Evolutionary conservation across 73 alveolate species (phyloP).

Genomic region (Effrenium voratum): DNA sequence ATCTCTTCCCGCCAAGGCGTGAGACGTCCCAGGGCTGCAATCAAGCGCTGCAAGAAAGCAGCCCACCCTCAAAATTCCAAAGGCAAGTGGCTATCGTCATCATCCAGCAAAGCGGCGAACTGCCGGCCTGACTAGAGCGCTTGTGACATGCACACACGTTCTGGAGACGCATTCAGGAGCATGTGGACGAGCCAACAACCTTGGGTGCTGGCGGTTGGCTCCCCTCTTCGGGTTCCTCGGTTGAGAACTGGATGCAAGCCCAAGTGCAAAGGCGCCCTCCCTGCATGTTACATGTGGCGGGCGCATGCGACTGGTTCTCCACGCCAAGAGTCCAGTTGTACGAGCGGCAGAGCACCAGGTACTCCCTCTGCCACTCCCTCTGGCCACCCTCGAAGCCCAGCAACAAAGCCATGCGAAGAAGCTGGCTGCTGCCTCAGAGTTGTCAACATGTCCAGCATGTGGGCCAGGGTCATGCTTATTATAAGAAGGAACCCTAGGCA

Average conservation of each 20-base stretch:
- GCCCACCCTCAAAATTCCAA: not conserved
- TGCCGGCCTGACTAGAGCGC: conserved; percentile 70
- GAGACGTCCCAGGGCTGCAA: not conserved
- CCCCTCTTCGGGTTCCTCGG: too few relatives aligned
- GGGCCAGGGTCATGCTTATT: too few relatives aligned
- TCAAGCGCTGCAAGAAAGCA: not conserved
- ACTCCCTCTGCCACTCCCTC: conserved; percentile 51
- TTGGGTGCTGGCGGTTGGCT: too few relatives aligned
- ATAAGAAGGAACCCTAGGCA: too few relatives aligned
- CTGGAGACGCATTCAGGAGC: too few relatives aligned
- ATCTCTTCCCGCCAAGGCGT: not conserved
- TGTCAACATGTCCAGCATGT: not conserved
- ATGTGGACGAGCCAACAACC: too few relatives aligned
- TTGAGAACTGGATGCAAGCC: too few relatives aligned
- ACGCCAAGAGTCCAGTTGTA: conserved; percentile 59
- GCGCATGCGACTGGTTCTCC: too few relatives aligned
- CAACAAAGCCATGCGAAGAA: conserved; percentile 60
- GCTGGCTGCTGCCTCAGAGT: conserved; percentile 45
- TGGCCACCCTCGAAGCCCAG: conserved; percentile 76
- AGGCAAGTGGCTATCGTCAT: conserved; percentile 42
- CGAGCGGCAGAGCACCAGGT: conserved; percentile 62
- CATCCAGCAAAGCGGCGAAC: conserved; percentile 78
- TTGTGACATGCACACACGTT: too few relatives aligned
- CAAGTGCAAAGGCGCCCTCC: too few relatives aligned
- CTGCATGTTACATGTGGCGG: too few relatives aligned